These are phyloP conservation scores for Cymodocea nodosa DNA, from an alignment of 116 monocot species.

Conservation along the genomic window DNA sequence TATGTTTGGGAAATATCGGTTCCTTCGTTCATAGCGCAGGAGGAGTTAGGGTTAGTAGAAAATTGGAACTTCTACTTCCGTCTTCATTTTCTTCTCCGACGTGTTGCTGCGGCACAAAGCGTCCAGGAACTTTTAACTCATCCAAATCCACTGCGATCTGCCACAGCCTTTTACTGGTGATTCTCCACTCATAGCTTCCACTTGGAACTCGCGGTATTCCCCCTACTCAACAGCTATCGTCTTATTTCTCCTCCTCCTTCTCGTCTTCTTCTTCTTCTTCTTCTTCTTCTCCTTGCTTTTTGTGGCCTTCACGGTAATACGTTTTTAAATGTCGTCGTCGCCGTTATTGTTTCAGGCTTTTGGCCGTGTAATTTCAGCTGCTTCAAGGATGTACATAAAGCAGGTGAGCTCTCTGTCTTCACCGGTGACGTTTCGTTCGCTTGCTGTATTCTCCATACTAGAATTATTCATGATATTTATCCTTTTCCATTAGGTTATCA, in stretches of 20 bases:
- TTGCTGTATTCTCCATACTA: not conserved
- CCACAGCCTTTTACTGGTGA: too few species aligned
- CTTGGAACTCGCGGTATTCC: too few species aligned
- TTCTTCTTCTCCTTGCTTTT: not conserved
- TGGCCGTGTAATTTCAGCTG: not conserved
- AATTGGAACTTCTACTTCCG: too few species aligned
- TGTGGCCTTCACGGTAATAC: not conserved
- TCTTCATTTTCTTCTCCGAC: too few species aligned
- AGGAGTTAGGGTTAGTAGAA: too few species aligned
- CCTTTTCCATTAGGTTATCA: conserved; percentile 39
- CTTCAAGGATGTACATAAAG: conserved; percentile 17
- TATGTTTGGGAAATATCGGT: too few species aligned
- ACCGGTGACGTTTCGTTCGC: not conserved
- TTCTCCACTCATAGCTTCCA: too few species aligned
- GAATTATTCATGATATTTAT: not conserved
- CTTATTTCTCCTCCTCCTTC: not conserved
- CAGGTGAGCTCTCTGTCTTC: conserved; percentile 9
- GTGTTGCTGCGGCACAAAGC: too few species aligned
- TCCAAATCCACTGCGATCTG: too few species aligned
- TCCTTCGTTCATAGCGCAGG: too few species aligned
- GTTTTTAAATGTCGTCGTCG: not conserved
- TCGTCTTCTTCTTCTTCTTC: not conserved
- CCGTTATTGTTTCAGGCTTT: not conserved
- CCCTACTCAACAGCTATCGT: too few species aligned
- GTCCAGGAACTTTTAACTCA: too few species aligned